These are phyloP conservation scores for Teunomyces kruisii DNA, from an alignment of 805 yeast genomes.

Conservation along the genomic window DNA sequence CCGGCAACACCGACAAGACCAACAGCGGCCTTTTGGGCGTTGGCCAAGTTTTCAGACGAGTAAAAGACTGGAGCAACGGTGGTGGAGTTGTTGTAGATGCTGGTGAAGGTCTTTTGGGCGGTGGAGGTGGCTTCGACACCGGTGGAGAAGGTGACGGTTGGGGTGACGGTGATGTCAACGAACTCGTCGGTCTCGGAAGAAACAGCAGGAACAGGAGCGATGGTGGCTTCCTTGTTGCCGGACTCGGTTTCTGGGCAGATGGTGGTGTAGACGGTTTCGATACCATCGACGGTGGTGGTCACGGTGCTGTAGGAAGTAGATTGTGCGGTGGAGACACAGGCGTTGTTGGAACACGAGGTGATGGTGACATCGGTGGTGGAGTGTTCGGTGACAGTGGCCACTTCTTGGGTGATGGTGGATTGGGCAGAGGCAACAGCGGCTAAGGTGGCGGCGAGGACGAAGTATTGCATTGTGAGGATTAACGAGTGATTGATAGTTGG, in stretches of 20 bases:
- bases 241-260: conserved; percentile 30
- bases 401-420: conserved; percentile 12
- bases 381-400: conserved; percentile 16
- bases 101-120: conserved; percentile 38
- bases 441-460: conserved; percentile 20
- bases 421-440: conserved; percentile 17
- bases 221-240: conserved; percentile 9
- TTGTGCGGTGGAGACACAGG: conserved; percentile 16
- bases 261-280: conserved; percentile 37
- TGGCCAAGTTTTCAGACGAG: conserved; percentile 33
- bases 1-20: conserved; percentile 44
- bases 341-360: conserved; percentile 23
- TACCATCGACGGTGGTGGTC: conserved; percentile 34
- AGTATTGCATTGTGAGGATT: conserved; percentile 23
- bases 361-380: conserved; percentile 24
- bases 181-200: conserved; percentile 34
- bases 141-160: conserved; percentile 46
- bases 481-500: conserved; percentile 9
- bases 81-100: conserved; percentile 24
- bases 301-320: conserved; percentile 14
- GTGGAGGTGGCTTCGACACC: conserved; percentile 45
- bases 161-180: conserved; percentile 52
- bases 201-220: conserved; percentile 14
- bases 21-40: conserved; percentile 22
- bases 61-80: conserved; percentile 23